A percentile compares a stretch with the other conserved stretches of the same genome.
phyloP scores from a whole-genome alignment of 164 flowering plant species.

The Magnolia officinalis region DNA sequence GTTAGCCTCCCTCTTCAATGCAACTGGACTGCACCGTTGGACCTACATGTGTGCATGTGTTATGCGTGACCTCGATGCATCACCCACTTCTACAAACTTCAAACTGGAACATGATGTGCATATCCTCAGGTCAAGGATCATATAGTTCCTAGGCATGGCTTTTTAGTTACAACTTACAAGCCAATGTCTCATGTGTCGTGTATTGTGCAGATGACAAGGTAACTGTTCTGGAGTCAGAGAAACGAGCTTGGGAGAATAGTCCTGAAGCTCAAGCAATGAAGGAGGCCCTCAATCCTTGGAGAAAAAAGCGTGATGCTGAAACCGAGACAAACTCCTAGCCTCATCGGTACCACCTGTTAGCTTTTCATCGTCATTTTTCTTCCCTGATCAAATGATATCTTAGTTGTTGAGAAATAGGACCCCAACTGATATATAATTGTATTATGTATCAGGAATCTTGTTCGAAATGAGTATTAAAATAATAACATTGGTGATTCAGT shows the following conservation, averaged over 20 bases:
- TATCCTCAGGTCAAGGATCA: background rate
- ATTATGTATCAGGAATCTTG: no score
- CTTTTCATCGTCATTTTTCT: background rate
- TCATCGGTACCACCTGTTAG: background rate
- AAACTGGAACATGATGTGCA: background rate
- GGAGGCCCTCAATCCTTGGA: slow-evolving; percentile 95
- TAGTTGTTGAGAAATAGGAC: no score
- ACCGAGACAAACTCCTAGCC: slow-evolving; percentile 33
- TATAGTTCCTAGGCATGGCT: background rate
- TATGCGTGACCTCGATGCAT: no score
- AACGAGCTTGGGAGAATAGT: slow-evolving; percentile 81
- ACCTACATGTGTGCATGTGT: no score
- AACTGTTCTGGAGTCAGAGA: slow-evolving; percentile 84
- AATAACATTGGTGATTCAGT: no score
- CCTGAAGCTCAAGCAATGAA: slow-evolving; percentile 75
- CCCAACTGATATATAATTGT: no score
- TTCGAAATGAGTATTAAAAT: no score
- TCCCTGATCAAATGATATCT: slow-evolving; percentile 23
- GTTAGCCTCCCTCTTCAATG: no score
- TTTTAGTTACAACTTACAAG: background rate
- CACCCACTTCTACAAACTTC: background rate
- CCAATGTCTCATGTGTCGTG: slow-evolving; percentile 2
- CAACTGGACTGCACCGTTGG: no score
- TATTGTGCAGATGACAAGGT: slow-evolving; percentile 78
- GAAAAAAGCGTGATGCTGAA: slow-evolving; percentile 39